Base-by-base conservation (phyloP, 768 basidiomycete species). In the Mycena latifolia region DNA sequence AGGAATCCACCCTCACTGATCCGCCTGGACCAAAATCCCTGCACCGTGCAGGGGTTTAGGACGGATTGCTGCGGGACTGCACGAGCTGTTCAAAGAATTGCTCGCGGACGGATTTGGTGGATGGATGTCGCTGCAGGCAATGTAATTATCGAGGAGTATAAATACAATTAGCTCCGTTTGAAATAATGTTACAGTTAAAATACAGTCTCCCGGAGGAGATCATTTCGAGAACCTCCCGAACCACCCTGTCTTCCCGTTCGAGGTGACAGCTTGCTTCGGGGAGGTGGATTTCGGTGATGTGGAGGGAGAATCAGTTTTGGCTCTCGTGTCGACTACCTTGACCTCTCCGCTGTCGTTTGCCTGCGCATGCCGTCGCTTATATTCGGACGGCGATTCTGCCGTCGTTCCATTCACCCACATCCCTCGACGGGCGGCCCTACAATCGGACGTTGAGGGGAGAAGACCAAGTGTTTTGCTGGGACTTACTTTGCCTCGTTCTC, bases 331-430 rank as follows among this genome's bases (percentile, higher is more conserved):
- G 33, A 43, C 53, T n/a, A 50, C 69, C 27, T 70, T 72, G 27
- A 61, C 55, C 10, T 52, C 64, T 1, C 56, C 35, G 33, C 37
- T 63, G 14, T 59, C 61, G 24, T 35, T 41, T 25, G 74, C 71
- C 50, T 70, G 67, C 0, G 85, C 84, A 70, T 89, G 77, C 37
- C 93, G 83, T 35, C 87, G 88, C 79, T 98, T 96, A 77, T 92
- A 96, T 53, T 92, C 89, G 0, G 89, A 86, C 0, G 95, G 95
- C 10, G 86, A 88, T 69, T 96, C 95, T 17, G 80, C 79, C 7
- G 67, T 70, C 0, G 70, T 72, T 1, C 88, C 88, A 4, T 84
- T 67, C 28, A 77, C 80, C 95, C 95, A 97, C 84, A 95, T 92
- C 0, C 95, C 95, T 63, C 82, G 79, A 55, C 84, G 85, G 31